Evolutionary conservation across 2,329 filamentous ascomycete genomes (phyloP), one percentile per base, ranked within the genome.

Genomic region (Tolypocladium pustulatum): DNA sequence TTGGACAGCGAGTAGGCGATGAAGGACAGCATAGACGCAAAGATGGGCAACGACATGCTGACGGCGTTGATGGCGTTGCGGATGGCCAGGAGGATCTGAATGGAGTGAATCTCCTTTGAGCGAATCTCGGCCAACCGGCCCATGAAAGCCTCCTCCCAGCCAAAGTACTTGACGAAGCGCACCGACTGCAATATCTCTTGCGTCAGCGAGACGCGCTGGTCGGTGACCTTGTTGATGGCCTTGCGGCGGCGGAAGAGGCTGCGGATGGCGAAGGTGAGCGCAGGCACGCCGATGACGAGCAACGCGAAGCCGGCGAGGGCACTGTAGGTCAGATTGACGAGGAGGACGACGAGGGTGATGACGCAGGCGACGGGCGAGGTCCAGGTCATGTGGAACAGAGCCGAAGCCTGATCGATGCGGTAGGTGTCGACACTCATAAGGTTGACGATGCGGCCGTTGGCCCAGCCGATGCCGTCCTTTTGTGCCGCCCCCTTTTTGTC

Each of bases 341-440:
- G 68, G 3, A 99, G 82, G 15, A 97, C 76, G 25, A 88, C 81
- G 17, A 97, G 80, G 0, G 91, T 94, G 63, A 97, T 78, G 55
- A 94, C 69, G 60, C 91, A 87, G 30, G 87, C 80, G 43, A 97
- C 76, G 0, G 93, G 92, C 0, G 90, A 84, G 1, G 90, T 90
- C 94, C 94, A 99, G 27, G 89, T 78, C 76, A 97, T 83, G 71
- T 99, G 94, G 73, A 97, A 93, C 72, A 97, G 81, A 49, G 90
- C 91, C 43, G 84, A 90, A 1, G 91, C 91, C 69, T 91, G 88
- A 66, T 97, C 92, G 61, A 99, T 80, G 64, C 93, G 90, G 72
- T 96, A 95, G 0, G 92, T 95, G 69, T 97, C 93, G 52, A 94
- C 91, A 61, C 90, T 93, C 92, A 97, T 97, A 65, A 97, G 70